Conservation (phyloP, 257 asterid genomes). For the Eucommia ulmoides region DNA sequence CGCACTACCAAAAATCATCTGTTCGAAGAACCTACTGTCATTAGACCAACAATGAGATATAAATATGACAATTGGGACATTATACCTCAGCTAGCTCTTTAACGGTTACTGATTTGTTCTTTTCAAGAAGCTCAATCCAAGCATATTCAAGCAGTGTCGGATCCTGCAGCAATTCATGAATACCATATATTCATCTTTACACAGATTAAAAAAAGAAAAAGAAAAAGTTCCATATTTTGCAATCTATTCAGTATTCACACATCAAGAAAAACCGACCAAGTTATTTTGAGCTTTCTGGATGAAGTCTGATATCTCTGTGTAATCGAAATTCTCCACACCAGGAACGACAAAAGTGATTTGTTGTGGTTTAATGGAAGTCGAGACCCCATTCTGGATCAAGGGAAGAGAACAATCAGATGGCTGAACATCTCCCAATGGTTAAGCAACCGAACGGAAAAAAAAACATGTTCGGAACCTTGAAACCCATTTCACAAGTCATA, state of each 20-base stretch:
- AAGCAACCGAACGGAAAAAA: constrained; percentile 9
- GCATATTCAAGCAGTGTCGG: constrained; percentile 85
- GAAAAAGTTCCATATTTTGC: too few species aligned
- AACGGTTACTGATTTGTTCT: constrained; percentile 56
- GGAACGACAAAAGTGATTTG: constrained; percentile 90
- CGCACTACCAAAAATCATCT: constrained; percentile 94
- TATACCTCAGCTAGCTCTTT: constrained; percentile 87
- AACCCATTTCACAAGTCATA: constrained; percentile 24
- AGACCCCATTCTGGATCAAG: constrained; percentile 61
- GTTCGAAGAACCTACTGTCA: constrained; percentile 35
- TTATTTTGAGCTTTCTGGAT: constrained; percentile 62
- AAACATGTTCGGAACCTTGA: constrained; percentile 15
- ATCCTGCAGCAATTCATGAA: constrained; percentile 36
- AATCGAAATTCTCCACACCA: constrained; percentile 66
- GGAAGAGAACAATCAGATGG: constrained; percentile 12
- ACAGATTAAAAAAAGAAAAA: constrained; percentile 5
- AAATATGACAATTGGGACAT: constrained; percentile 5
- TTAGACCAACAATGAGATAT: neutral
- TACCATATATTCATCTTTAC: constrained; percentile 9
- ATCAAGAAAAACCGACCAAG: constrained; percentile 44
- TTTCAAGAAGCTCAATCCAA: constrained; percentile 93
- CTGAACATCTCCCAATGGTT: constrained; percentile 9
- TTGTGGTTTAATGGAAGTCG: constrained; percentile 80
- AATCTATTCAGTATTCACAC: too few species aligned
- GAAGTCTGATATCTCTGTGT: constrained; percentile 57